A percentile compares a stretch with the other conserved stretches of the same genome.
Evolutionary conservation across 2,329 filamentous ascomycete genomes (phyloP).

Genomic region (Claviceps quebecensis): DNA sequence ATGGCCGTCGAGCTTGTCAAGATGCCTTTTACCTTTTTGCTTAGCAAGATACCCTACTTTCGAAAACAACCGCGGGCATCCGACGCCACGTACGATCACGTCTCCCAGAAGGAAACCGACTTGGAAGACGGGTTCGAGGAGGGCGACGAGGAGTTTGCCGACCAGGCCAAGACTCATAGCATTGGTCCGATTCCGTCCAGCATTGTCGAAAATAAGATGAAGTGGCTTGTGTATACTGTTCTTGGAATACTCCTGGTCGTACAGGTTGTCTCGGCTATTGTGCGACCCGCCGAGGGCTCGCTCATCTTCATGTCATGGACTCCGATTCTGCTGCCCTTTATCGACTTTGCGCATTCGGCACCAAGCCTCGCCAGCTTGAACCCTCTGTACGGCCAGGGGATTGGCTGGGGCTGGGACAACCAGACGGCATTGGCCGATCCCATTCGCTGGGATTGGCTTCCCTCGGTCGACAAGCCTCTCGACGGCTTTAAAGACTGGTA

Average conservation of each 20-base stretch:
- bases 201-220: not conserved
- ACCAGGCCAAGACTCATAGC: slow-evolving; percentile 2
- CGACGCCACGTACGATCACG: slow-evolving; percentile 4
- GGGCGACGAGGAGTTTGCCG: slow-evolving; percentile 2
- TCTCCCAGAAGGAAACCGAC: slow-evolving; percentile 9
- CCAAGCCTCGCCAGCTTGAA: slow-evolving; percentile 15
- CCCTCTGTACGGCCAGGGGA: slow-evolving; percentile 13
- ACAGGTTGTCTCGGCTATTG: slow-evolving; percentile 12
- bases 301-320: slow-evolving; percentile 23
- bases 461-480: slow-evolving; percentile 6
- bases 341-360: slow-evolving; percentile 19
- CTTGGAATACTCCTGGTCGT: slow-evolving; percentile 13
- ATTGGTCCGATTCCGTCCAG: not conserved
- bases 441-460: slow-evolving; percentile 12
- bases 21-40: slow-evolving; percentile 7
- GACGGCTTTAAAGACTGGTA: slow-evolving; percentile 16
- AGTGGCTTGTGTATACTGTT: slow-evolving; percentile 9
- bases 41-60: slow-evolving; percentile 6
- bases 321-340: slow-evolving; percentile 17
- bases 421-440: slow-evolving; percentile 14
- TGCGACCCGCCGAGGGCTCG: slow-evolving; percentile 19
- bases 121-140: slow-evolving; percentile 6
- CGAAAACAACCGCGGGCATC: not conserved
- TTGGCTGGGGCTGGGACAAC: slow-evolving; percentile 15
- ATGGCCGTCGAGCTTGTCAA: slow-evolving; percentile 10